Base-by-base conservation (phyloP, 1,139 yeast species). In the Kazachstania sp. region DNA sequence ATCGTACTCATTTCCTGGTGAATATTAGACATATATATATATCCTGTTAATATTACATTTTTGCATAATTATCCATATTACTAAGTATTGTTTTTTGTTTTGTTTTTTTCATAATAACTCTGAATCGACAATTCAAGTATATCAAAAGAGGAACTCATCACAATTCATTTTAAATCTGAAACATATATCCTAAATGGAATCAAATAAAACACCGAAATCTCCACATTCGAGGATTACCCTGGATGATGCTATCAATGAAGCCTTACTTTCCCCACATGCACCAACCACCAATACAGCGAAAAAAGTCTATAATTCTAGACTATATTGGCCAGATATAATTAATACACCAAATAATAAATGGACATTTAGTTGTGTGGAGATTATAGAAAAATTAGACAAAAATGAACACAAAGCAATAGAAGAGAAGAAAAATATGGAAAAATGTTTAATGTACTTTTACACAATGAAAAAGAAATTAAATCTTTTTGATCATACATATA, bases 241-340 rank as follows among this genome's bases (percentile, higher is more conserved):
- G 20, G 43, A 40, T 34, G 30, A 40, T 12, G 43, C 43, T 2
- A 40, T 40, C n/a, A 40, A 31, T 26, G 43, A 40, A 20, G 43
- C 43, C 5, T 20, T 40, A 2, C 37, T 18, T 18, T 15, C 18
- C 2, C 43, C 43, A 28, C 6, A 26, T 12, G 23, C 15, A 11
- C 7, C 12, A 6, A 15, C 36, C n/a, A 13, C 12, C 3, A 31
- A 9, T n/a, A 26, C 26, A 36, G 15, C 30, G 23, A 32, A 19
- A 16, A 39, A 28, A 31, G 39, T 41, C 4, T 54, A 60, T 46
- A 63, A 63, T 46, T 36, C 63, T 12, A 52, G 67, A 43, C 42
- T 57, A 6, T 51, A 63, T 30, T 65, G 66, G 69, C 69, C 69
- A 3, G 66, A 64, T 49, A 55, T 62, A 38, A 60, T 65, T 13